phyloP scores from a whole-genome alignment of 208 protist species.

The Trypanosoma grayi region DNA sequence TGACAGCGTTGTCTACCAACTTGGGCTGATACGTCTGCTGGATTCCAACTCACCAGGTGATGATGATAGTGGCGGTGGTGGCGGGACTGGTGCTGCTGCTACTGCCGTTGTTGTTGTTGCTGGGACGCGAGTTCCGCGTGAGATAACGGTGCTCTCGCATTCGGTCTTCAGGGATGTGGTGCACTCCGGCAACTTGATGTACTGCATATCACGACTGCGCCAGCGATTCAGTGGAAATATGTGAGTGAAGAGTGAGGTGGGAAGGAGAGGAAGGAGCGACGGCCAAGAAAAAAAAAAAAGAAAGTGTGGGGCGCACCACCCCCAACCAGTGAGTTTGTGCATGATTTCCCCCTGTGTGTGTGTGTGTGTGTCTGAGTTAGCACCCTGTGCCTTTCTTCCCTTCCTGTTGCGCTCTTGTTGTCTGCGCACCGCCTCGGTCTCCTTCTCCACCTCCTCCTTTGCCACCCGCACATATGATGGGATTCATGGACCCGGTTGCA shows the following conservation, averaged over 20 bases:
- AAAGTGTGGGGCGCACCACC: neutral
- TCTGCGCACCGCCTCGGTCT: too few relatives aligned
- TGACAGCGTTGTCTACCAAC: conserved; percentile 8
- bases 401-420: too few relatives aligned
- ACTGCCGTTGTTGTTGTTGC: too few relatives aligned
- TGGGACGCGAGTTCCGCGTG: conserved; percentile 5
- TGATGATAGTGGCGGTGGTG: neutral
- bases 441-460: too few relatives aligned
- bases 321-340: too few relatives aligned
- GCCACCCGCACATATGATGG: too few relatives aligned
- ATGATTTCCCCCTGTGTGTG: too few relatives aligned
- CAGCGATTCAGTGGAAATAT: conserved; percentile 1
- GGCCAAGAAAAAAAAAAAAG: neutral
- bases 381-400: too few relatives aligned
- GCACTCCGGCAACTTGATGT: conserved; percentile 20
- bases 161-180: conserved; percentile 19
- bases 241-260: neutral
- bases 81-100: too few relatives aligned
- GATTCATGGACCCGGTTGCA: too few relatives aligned
- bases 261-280: neutral
- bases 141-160: conserved; percentile 2
- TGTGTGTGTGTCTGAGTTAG: too few relatives aligned
- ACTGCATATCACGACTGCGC: conserved; percentile 9
- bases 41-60: neutral
- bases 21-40: conserved; percentile 13